These are phyloP conservation scores for Aspergillus cejpii DNA, from an alignment of 2,329 filamentous ascomycete species.

Conservation along the genomic window DNA sequence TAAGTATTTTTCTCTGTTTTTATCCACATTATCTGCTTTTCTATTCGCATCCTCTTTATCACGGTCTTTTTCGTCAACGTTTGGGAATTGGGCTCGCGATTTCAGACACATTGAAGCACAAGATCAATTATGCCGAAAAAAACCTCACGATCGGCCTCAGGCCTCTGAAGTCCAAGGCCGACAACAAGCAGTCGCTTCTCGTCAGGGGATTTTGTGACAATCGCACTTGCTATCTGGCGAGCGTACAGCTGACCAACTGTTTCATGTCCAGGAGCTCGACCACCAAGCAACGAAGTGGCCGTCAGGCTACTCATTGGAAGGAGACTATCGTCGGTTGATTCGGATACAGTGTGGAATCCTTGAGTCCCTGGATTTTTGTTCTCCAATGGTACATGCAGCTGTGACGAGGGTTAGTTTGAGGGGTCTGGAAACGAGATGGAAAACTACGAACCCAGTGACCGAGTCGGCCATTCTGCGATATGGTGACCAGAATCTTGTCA, in stretches of 20 bases:
- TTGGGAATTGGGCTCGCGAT: not conserved
- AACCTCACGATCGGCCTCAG: conserved; percentile 35
- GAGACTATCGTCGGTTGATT: conserved; percentile 48
- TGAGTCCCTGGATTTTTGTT: conserved; percentile 32
- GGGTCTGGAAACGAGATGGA: not conserved
- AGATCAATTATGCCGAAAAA: conserved; percentile 42
- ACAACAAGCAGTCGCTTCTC: conserved; percentile 56
- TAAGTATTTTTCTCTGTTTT: conserved; percentile 4
- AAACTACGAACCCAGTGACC: conserved; percentile 73
- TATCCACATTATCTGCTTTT: not conserved
- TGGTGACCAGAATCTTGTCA: conserved; percentile 85
- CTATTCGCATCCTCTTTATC: not conserved
- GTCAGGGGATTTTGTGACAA: conserved; percentile 62
- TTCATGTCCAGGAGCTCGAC: conserved; percentile 70
- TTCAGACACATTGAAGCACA: conserved; percentile 39
- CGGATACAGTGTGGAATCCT: conserved; percentile 35
- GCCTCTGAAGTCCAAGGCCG: conserved; percentile 50
- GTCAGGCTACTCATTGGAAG: conserved; percentile 78
- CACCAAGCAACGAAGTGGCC: conserved; percentile 79
- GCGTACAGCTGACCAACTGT: conserved; percentile 82
- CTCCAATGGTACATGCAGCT: conserved; percentile 31
- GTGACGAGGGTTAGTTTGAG: conserved; percentile 6
- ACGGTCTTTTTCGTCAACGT: not conserved
- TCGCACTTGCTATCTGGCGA: conserved; percentile 75
- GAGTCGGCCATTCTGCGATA: conserved; percentile 76